Evolutionary conservation across 31 red algal species (phyloP).

Genomic region (Odonthalia washingtoniensis): DNA sequence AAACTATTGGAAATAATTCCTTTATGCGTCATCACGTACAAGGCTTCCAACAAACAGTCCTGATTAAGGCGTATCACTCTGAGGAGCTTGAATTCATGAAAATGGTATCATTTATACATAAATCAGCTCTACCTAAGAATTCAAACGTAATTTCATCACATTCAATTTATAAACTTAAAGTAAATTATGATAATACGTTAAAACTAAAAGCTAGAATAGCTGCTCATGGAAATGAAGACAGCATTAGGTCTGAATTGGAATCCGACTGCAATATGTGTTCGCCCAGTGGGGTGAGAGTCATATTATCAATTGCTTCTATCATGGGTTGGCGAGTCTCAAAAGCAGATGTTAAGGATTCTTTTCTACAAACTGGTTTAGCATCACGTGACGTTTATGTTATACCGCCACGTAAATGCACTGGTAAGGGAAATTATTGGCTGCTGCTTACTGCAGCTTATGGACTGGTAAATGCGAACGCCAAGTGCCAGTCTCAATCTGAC

Average conservation of each 20-base stretch:
- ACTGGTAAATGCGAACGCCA: no score
- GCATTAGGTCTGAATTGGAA: background rate
- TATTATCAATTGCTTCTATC: background rate
- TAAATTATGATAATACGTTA: background rate
- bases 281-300: background rate
- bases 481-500: no score
- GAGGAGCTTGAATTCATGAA: no score
- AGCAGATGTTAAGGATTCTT: slow-evolving; percentile 3
- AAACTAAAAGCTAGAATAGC: background rate
- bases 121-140: no score
- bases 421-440: background rate
- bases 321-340: background rate
- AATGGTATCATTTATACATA: no score
- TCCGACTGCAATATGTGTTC: background rate
- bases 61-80: no score
- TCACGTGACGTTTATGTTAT: background rate
- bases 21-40: no score
- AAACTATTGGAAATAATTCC: no score
- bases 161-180: no score
- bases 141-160: no score
- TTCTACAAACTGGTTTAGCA: background rate
- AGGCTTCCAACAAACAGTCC: no score
- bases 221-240: background rate
- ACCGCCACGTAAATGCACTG: background rate
- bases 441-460: background rate